Evolutionary conservation across 805 yeast genomes (phyloP).

Genomic region (Metahyphopichia silvanorum): DNA sequence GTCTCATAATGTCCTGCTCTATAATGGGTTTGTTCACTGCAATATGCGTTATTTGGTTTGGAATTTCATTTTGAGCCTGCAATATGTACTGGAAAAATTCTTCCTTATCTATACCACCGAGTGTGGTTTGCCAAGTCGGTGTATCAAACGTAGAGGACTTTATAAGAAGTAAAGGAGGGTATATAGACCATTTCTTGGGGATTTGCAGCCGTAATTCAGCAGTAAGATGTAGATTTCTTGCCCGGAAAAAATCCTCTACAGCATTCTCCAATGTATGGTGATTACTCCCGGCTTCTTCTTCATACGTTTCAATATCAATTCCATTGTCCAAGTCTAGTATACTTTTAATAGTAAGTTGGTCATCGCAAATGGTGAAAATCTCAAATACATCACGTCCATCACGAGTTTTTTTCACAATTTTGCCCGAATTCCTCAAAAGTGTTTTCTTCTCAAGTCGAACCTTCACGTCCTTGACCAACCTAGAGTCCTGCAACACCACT

Average conservation of each 20-base stretch:
- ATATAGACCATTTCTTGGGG: constrained; percentile 59
- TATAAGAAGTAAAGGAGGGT: constrained; percentile 65
- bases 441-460: not conserved
- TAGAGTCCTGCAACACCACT: not conserved
- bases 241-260: not conserved
- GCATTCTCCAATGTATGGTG: not conserved
- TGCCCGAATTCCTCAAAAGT: not conserved
- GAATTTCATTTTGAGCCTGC: constrained; percentile 8
- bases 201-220: constrained; percentile 8
- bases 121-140: constrained; percentile 33
- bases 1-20: constrained; percentile 52
- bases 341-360: not conserved
- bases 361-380: not conserved
- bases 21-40: constrained; percentile 72
- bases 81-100: constrained; percentile 11
- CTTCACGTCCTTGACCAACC: not conserved
- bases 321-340: not conserved
- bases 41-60: constrained; percentile 45
- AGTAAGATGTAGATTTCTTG: not conserved
- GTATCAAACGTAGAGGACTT: constrained; percentile 46
- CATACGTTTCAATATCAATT: not conserved
- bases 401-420: not conserved
- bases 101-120: constrained; percentile 6
- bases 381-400: not conserved
- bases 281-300: not conserved